These are phyloP conservation scores for Metarhizium brunneum DNA, from an alignment of 2,329 filamentous ascomycete species.

Conservation along the genomic window DNA sequence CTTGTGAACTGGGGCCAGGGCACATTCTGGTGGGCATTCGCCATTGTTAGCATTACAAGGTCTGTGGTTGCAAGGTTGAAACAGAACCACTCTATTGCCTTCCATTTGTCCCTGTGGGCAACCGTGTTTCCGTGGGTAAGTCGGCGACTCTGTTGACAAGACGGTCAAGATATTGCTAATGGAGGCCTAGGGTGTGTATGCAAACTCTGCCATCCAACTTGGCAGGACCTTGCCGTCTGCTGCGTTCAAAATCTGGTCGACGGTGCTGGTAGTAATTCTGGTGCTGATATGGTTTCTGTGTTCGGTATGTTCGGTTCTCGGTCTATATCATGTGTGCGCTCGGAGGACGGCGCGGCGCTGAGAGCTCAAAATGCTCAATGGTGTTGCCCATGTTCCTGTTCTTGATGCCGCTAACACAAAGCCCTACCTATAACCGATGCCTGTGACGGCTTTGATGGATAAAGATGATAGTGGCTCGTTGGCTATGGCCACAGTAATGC, in stretches of 20 bases:
- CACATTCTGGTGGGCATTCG: constrained; percentile 32
- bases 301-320: background rate
- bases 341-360: too few species aligned
- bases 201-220: constrained; percentile 26
- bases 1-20: constrained; percentile 27
- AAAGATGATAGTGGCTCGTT: too few species aligned
- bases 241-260: constrained; percentile 28
- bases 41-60: constrained; percentile 20
- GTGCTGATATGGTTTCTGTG: constrained; percentile 19
- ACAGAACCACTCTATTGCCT: constrained; percentile 12
- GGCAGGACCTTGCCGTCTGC: constrained; percentile 27
- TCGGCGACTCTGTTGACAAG: too few species aligned
- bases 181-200: constrained; percentile 25
- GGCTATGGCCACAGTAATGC: too few species aligned
- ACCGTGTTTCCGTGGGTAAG: constrained; percentile 28
- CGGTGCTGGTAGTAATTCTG: constrained; percentile 23
- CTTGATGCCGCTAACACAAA: constrained; percentile 56
- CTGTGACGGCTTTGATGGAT: too few species aligned
- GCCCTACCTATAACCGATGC: constrained; percentile 72
- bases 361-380: constrained; percentile 61
- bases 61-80: constrained; percentile 13
- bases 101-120: constrained; percentile 19
- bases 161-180: too few species aligned
- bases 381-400: constrained; percentile 50
- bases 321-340: too few species aligned